Conservation (phyloP, 257 asterid genomes). For the Plantago ovata region DNA sequence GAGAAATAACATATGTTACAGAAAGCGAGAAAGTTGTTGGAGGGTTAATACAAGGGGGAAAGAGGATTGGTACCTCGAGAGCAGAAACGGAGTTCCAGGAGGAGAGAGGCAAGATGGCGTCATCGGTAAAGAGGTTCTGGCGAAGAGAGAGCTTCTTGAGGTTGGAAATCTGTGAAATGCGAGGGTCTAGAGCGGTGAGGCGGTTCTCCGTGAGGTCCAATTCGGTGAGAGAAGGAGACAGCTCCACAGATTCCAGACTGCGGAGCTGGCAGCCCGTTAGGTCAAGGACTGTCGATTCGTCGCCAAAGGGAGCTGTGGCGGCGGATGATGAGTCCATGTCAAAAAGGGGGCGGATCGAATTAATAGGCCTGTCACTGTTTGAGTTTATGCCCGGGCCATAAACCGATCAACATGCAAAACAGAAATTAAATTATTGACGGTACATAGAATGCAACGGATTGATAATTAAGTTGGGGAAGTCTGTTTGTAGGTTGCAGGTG, state of each 20-base stretch:
- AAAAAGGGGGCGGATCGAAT: too few species aligned
- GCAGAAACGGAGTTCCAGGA: conserved; percentile 58
- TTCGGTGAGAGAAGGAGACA: conserved; percentile 60
- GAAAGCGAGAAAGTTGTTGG: background rate
- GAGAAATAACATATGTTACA: background rate
- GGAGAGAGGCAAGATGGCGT: conserved; percentile 60
- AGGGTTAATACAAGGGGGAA: background rate
- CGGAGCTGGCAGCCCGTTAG: conserved; percentile 88
- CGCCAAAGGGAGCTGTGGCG: conserved; percentile 19
- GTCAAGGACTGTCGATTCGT: conserved; percentile 48
- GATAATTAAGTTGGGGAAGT: too few species aligned
- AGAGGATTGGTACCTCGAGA: conserved; percentile 45
- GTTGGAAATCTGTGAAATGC: conserved; percentile 63
- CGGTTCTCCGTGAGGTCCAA: conserved; percentile 93
- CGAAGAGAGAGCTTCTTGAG: conserved; percentile 89
- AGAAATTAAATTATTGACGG: too few species aligned
- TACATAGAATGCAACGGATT: too few species aligned
- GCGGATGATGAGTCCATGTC: conserved; percentile 24
- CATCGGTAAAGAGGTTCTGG: conserved; percentile 73
- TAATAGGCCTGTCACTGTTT: too few species aligned
- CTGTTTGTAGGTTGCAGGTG: too few species aligned
- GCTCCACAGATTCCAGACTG: conserved; percentile 74
- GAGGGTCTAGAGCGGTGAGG: conserved; percentile 72
- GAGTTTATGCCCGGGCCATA: too few species aligned
- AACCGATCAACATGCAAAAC: too few species aligned